Evolutionary conservation across 192 early-diverging fungal genomes (phyloP).

Genomic region (Dissophora ornata): DNA sequence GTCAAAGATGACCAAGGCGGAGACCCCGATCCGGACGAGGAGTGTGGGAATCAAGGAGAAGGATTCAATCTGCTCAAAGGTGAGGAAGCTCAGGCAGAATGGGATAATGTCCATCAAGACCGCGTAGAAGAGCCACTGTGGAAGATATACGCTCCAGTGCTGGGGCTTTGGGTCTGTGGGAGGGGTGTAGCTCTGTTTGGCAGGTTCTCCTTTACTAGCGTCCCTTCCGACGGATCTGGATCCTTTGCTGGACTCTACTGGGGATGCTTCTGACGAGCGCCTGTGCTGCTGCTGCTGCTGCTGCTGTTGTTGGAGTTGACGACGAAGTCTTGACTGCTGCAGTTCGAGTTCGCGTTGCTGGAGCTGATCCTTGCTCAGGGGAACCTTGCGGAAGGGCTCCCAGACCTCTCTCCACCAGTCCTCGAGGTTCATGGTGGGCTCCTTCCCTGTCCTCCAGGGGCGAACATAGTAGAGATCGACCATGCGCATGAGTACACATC

Average conservation of each 20-base stretch:
- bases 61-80: conserved; percentile 30
- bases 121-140: conserved; percentile 43
- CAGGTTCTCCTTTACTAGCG: conserved; percentile 23
- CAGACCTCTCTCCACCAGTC: conserved; percentile 47
- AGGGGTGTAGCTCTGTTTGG: conserved; percentile 28
- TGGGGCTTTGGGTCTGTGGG: conserved; percentile 35
- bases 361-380: conserved; percentile 43
- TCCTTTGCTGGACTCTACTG: no score
- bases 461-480: conserved; percentile 44
- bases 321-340: conserved; percentile 25
- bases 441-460: conserved; percentile 49
- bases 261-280: no score
- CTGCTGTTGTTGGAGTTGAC: conserved; percentile 18
- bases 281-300: neutral
- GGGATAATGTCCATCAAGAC: conserved; percentile 26
- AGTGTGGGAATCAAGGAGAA: conserved; percentile 11
- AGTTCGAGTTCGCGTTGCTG: conserved; percentile 36
- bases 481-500: conserved; percentile 45
- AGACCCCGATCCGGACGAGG: conserved; percentile 10
- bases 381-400: conserved; percentile 50
- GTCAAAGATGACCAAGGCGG: conserved; percentile 37
- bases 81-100: conserved; percentile 34
- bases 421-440: conserved; percentile 39
- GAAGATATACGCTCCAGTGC: conserved; percentile 48
- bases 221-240: no score